A percentile compares a stretch with the other conserved stretches of the same genome.
phyloP scores from a whole-genome alignment of 2,329 filamentous ascomycete species.

The Trichoderma endophyticum region DNA sequence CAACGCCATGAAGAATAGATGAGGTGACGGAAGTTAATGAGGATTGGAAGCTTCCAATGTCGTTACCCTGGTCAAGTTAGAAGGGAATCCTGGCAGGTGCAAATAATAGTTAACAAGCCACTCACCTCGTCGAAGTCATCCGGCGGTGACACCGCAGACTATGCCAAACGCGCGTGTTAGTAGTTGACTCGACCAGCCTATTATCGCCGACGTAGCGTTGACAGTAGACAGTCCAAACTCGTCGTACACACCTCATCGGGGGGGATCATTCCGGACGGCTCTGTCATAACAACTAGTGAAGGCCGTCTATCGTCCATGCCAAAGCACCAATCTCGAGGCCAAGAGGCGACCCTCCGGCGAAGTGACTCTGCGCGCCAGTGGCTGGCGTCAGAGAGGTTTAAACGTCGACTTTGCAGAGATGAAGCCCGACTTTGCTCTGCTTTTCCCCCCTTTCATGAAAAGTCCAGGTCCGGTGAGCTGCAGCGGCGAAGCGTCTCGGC shows the following conservation, averaged over 20 bases:
- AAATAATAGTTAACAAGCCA: not conserved
- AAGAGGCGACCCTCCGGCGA: conserved; percentile 2
- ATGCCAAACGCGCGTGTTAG: conserved; percentile 9
- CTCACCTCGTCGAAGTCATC: conserved; percentile 29
- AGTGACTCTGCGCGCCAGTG: not conserved
- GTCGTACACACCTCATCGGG: conserved; percentile 18
- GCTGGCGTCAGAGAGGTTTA: not conserved
- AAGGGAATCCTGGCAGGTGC: conserved; percentile 26
- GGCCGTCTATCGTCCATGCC: conserved; percentile 5
- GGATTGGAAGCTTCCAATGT: conserved; percentile 21
- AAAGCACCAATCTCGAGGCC: not conserved
- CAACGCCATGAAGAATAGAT: conserved; percentile 26
- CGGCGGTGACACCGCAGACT: conserved; percentile 23
- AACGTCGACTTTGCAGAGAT: not conserved
- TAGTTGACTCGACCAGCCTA: not conserved
- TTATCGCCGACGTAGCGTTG: not conserved
- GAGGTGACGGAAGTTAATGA: conserved; percentile 33
- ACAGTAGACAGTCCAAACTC: not conserved
- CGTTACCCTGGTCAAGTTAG: conserved; percentile 25
- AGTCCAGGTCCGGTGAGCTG: not conserved
- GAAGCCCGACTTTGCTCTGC: not conserved
- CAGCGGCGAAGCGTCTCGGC: not conserved
- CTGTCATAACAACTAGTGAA: conserved; percentile 13
- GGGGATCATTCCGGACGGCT: conserved; percentile 14
- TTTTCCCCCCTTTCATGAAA: not conserved